phyloP scores from a whole-genome alignment of 169 alveolate species.

The Amoebophrya sp. region DNA sequence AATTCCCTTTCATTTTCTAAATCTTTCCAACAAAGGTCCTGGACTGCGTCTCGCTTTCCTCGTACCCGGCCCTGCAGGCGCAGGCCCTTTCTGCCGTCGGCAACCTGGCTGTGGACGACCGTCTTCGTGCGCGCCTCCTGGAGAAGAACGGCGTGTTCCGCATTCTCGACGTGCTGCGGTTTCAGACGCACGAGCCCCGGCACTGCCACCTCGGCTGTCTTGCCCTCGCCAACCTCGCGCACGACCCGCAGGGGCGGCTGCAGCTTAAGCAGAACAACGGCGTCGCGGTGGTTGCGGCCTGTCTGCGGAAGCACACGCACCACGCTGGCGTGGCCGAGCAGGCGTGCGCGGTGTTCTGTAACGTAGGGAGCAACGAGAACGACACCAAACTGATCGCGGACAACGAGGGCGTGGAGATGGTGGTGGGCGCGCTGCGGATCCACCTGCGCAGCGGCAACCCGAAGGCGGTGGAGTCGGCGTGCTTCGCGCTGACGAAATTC shows the following conservation, averaged over 20 bases:
- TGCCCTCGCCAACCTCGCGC: background rate
- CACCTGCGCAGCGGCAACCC: background rate
- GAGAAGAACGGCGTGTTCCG: background rate
- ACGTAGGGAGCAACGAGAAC: too few relatives aligned
- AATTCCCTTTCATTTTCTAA: too few relatives aligned
- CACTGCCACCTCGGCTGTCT: background rate
- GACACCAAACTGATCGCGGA: too few relatives aligned
- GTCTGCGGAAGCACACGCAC: background rate
- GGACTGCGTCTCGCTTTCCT: too few relatives aligned
- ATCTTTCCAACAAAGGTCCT: too few relatives aligned
- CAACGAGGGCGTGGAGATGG: background rate
- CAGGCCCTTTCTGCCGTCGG: background rate
- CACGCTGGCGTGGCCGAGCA: background rate
- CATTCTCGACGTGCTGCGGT: too few relatives aligned
- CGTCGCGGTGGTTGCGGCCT: background rate
- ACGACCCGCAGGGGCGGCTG: background rate
- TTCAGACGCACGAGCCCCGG: background rate
- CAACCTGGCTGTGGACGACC: background rate
- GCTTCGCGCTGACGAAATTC: background rate
- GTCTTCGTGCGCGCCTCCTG: background rate
- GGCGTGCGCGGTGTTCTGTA: background rate
- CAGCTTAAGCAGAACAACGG: background rate
- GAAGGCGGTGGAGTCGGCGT: background rate
- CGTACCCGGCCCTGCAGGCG: background rate
- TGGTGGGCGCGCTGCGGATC: background rate